Evolutionary conservation across 257 asterid genomes (phyloP).

Genomic region (Solanum peruvianum): DNA sequence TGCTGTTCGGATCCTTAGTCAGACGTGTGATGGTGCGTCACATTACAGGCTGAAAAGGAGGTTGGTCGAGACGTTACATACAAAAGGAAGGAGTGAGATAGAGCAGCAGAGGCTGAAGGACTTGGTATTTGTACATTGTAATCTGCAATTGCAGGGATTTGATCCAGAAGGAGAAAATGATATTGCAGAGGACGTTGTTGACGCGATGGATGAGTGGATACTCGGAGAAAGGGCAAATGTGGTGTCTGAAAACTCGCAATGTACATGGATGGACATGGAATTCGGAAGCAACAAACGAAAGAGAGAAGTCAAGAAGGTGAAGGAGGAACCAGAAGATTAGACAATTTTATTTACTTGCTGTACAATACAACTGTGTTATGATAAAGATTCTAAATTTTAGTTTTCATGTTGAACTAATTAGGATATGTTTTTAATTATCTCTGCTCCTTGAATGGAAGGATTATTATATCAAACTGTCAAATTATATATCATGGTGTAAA

Average conservation of each 20-base stretch:
- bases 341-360: too few species aligned
- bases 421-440: too few species aligned
- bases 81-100: not conserved
- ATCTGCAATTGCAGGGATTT: conserved; percentile 31
- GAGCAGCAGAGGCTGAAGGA: conserved; percentile 23
- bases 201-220: conserved; percentile 18
- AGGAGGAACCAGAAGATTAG: not conserved
- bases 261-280: conserved; percentile 4
- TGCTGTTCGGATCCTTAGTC: conserved; percentile 42
- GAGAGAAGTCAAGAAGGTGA: not conserved
- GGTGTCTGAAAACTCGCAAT: not conserved
- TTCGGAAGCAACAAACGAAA: not conserved
- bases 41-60: conserved; percentile 30
- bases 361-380: too few species aligned
- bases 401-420: too few species aligned
- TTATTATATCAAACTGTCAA: too few species aligned
- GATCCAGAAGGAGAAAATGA: not conserved
- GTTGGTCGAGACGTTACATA: conserved; percentile 22
- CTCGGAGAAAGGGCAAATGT: not conserved
- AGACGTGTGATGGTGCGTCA: conserved; percentile 45
- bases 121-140: conserved; percentile 37
- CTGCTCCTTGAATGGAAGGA: too few species aligned
- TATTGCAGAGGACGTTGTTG: not conserved
- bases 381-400: too few species aligned
- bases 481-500: too few species aligned